Percentiles rank a stretch among this genome's conserved stretches.
Conservation (phyloP, 805 yeast genomes). For the Candida michaelii region DNA sequence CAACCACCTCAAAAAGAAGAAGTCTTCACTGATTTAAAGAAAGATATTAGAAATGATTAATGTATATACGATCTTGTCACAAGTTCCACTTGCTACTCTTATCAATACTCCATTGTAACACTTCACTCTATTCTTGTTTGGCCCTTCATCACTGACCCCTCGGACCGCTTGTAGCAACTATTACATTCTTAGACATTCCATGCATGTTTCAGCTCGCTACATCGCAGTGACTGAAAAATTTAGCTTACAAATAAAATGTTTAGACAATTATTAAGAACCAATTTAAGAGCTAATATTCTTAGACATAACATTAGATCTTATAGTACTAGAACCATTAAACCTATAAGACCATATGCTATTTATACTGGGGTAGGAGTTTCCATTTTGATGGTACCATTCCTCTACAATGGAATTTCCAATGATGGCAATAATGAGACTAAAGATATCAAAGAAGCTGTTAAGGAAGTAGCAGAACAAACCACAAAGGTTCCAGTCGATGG, state of each 20-base stretch:
- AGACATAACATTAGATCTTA: slow-evolving; percentile 5
- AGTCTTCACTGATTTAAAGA: slow-evolving; percentile 17
- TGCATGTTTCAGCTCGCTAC: too few relatives aligned
- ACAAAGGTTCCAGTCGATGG: too few relatives aligned
- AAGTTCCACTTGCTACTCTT: not conserved
- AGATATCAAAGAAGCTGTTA: not conserved
- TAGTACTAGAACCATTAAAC: not conserved
- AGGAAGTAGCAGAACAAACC: too few relatives aligned
- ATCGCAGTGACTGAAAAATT: slow-evolving; percentile 6
- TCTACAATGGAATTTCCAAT: slow-evolving; percentile 5
- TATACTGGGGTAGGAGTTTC: slow-evolving; percentile 8
- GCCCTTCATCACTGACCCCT: too few relatives aligned
- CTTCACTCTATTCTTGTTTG: too few relatives aligned
- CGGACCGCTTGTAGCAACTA: too few relatives aligned
- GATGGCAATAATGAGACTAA: slow-evolving; percentile 3
- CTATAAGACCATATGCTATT: not conserved
- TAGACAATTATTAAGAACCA: slow-evolving; percentile 4
- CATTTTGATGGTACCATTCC: slow-evolving; percentile 3
- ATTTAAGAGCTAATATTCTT: slow-evolving; percentile 1
- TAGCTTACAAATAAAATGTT: slow-evolving; percentile 7
- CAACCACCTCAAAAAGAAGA: slow-evolving; percentile 9
- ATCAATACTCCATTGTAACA: not conserved
- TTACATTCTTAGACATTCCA: too few relatives aligned
- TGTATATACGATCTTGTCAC: not conserved
- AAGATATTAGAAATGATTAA: slow-evolving; percentile 21